These are phyloP conservation scores for Fragaria ananassa DNA, from an alignment of 306 rosid species.

Conservation along the genomic window DNA sequence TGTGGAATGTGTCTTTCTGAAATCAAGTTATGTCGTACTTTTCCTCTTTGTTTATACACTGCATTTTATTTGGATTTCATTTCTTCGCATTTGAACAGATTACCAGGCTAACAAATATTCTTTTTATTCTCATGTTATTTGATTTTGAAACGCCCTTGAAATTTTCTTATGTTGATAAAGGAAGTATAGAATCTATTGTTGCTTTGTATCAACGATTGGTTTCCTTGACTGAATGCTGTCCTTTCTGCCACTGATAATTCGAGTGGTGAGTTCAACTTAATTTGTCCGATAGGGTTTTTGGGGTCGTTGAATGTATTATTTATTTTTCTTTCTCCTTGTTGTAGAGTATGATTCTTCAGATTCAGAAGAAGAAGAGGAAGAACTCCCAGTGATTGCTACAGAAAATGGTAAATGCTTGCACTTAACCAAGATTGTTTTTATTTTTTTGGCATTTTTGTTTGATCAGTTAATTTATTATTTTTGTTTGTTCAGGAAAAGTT, in stretches of 20 bases:
- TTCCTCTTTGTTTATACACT: not conserved
- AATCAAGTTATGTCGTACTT: not conserved
- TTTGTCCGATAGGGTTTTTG: not conserved
- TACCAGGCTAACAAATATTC: too few species aligned
- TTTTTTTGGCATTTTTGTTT: not conserved
- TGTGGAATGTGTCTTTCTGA: not conserved
- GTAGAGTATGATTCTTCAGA: constrained; percentile 31
- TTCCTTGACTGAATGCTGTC: constrained; percentile 41
- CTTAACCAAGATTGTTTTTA: not conserved
- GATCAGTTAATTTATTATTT: not conserved
- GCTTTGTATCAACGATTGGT: not conserved
- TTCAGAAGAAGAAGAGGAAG: constrained; percentile 41
- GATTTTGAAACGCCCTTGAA: not conserved
- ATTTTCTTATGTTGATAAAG: too few species aligned
- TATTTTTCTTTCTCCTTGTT: not conserved
- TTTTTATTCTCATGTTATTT: not conserved
- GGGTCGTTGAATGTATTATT: not conserved
- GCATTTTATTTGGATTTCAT: not conserved
- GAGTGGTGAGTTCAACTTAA: constrained; percentile 26
- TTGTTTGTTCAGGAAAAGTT: constrained; percentile 41
- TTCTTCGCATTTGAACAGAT: not conserved
- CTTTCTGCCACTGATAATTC: constrained; percentile 33
- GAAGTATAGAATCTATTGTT: not conserved
- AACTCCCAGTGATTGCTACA: constrained; percentile 23
- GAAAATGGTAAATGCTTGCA: constrained; percentile 52